Evolutionary conservation across 163 green algal species (phyloP), one percentile per base, ranked within the genome.

Genomic region (Coccomyxa subellipsoidea): DNA sequence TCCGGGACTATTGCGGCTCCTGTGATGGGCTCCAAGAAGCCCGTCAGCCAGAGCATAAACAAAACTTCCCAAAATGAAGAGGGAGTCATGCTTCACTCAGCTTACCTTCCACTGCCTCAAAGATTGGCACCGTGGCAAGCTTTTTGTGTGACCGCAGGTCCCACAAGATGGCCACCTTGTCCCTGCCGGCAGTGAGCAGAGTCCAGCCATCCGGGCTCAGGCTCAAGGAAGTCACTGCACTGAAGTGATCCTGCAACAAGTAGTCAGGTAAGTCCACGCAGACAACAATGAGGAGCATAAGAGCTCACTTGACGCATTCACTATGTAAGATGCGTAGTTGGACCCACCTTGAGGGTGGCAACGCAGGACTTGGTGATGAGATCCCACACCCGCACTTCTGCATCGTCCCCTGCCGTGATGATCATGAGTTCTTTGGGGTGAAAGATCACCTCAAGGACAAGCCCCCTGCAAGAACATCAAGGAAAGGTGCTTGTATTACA

Each of bases 101-200:
- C 29, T 8, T 76, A 94, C 91, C 90, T 86, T 96, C 94, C 7
- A 97, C 38, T 18, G 90, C 86, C 82, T 97, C 93, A 85, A 91
- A 93, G 5, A 97, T 89, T 27, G 93, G 89, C 15, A 97, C 70
- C 0, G 94, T 97, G 25, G 87, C 82, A 12, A 94, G 47, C 77
- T 95, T 95, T 25, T 81, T 88, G 59, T 92, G 83, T 39, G 82
- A 90, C 25, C 90, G 84, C 70, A 97, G 72, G 90, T 96, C 91
- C 96, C 96, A 99, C 25, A 93, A 81, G 27, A 92, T 87, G 36
- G 95, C 94, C 77, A 98, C 90, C 85, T 96, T 97, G 89, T 99
- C 96, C 0, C 96, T 84, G 4, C 90, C 93, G 4, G 85, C 94
- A 6, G 85, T 95, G 35, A 98, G 83, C 83, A 99, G 87, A 38